Percentiles rank a stretch among this genome's conserved stretches.
phyloP scores from a whole-genome alignment of 306 rosid species.

The Rubus parviflorus region DNA sequence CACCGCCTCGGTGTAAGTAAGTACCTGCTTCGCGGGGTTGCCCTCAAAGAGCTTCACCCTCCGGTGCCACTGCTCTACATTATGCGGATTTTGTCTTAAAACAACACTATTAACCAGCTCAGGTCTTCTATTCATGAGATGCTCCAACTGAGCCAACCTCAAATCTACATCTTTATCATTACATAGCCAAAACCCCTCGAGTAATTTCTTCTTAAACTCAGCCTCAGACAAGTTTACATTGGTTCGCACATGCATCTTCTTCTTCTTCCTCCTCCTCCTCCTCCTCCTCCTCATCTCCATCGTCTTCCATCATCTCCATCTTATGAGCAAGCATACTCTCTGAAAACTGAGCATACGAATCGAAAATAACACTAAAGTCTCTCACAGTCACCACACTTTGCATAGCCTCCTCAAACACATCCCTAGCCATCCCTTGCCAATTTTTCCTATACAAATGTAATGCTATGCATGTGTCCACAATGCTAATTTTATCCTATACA shows the following conservation, averaged over 20 bases:
- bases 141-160: slow-evolving; percentile 74
- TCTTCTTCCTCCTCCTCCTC: slow-evolving; percentile 60
- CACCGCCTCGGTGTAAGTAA: slow-evolving; percentile 88
- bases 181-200: slow-evolving; percentile 70
- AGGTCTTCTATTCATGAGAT: slow-evolving; percentile 87
- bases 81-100: slow-evolving; percentile 91
- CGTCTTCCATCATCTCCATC: slow-evolving; percentile 58
- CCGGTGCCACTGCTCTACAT: slow-evolving; percentile 96
- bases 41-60: slow-evolving; percentile 92
- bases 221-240: slow-evolving; percentile 38
- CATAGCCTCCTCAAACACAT: slow-evolving; percentile 93
- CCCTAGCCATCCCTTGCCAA: slow-evolving; percentile 91
- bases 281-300: slow-evolving; percentile 62
- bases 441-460: slow-evolving; percentile 84
- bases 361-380: slow-evolving; percentile 87
- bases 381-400: slow-evolving; percentile 76
- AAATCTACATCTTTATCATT: slow-evolving; percentile 72
- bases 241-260: slow-evolving; percentile 57
- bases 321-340: slow-evolving; percentile 83
- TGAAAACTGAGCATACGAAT: slow-evolving; percentile 68
- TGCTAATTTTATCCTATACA: too few species aligned
- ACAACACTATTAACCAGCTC: slow-evolving; percentile 87
- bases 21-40: slow-evolving; percentile 81
- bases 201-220: slow-evolving; percentile 64
- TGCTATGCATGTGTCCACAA: too few species aligned